Evolutionary conservation across 1,284 basidiomycete species (phyloP).

Genomic region (Athelia psychrophila): DNA sequence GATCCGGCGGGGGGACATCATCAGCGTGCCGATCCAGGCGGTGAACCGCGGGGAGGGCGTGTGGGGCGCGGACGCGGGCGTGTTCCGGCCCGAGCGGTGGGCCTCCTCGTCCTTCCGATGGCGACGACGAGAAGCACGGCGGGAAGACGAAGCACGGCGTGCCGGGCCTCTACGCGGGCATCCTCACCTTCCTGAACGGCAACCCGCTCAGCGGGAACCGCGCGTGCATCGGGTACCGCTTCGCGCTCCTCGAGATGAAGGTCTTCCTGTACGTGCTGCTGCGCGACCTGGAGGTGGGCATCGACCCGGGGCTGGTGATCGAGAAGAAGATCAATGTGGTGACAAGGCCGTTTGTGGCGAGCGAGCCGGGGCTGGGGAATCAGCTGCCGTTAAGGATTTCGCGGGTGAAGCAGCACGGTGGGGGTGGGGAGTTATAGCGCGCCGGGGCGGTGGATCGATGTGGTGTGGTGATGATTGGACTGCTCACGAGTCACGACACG

Average conservation of each 20-base stretch:
- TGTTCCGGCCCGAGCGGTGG: constrained; percentile 48
- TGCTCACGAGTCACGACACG: too few relatives aligned
- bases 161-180: constrained; percentile 61
- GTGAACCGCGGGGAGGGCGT: constrained; percentile 58
- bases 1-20: constrained; percentile 50
- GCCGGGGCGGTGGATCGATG: too few relatives aligned
- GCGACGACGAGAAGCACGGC: neutral
- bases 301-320: constrained; percentile 50
- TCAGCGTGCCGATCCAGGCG: constrained; percentile 61
- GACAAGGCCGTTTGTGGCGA: constrained; percentile 53
- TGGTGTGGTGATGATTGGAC: too few relatives aligned
- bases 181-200: constrained; percentile 63
- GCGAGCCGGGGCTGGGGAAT: constrained; percentile 44
- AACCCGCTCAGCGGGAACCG: constrained; percentile 52
- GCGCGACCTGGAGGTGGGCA: constrained; percentile 52
- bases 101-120: neutral
- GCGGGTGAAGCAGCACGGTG: too few relatives aligned
- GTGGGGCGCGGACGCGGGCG: constrained; percentile 69
- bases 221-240: constrained; percentile 71
- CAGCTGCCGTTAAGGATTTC: constrained; percentile 52
- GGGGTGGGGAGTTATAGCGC: too few relatives aligned
- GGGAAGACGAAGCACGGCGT: constrained; percentile 32
- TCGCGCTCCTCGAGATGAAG: constrained; percentile 71
- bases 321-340: constrained; percentile 64
- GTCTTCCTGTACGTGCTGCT: constrained; percentile 57